phyloP scores from a whole-genome alignment of 2,329 filamentous ascomycete species.

The Hymenoscyphus albidus region DNA sequence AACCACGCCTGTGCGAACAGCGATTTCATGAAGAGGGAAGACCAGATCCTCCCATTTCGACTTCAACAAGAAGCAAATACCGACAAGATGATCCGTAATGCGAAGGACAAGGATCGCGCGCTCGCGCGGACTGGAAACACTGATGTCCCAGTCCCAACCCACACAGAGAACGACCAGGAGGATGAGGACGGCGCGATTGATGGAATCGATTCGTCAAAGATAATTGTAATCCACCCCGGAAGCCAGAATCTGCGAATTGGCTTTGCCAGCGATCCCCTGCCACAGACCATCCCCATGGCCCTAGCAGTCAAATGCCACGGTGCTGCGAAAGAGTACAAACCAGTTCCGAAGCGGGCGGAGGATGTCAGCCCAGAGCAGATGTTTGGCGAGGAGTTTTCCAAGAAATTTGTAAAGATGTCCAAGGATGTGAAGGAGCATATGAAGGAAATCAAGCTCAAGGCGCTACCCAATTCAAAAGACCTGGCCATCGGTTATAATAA shows the following conservation, averaged over 20 bases:
- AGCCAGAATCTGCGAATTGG: slow-evolving; percentile 95
- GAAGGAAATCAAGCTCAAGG: slow-evolving; percentile 89
- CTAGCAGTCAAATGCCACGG: slow-evolving; percentile 75
- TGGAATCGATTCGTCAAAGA: slow-evolving; percentile 74
- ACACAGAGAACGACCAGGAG: slow-evolving; percentile 44
- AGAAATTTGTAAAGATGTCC: slow-evolving; percentile 76
- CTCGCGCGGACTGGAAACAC: slow-evolving; percentile 70
- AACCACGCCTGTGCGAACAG: slow-evolving; percentile 42
- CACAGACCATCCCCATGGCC: slow-evolving; percentile 90
- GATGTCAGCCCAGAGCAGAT: slow-evolving; percentile 63
- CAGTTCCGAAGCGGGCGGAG: slow-evolving; percentile 69
- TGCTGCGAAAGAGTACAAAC: slow-evolving; percentile 76
- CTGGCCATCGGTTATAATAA: slow-evolving; percentile 93
- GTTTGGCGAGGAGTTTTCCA: slow-evolving; percentile 78
- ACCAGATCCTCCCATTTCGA: slow-evolving; percentile 86
- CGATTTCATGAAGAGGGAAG: slow-evolving; percentile 97
- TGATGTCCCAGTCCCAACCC: slow-evolving; percentile 59
- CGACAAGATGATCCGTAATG: slow-evolving; percentile 77
- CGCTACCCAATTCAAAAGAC: slow-evolving; percentile 96
- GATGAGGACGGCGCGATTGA: slow-evolving; percentile 54
- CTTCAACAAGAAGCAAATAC: slow-evolving; percentile 83
- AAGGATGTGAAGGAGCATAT: slow-evolving; percentile 85
- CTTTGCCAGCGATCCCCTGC: slow-evolving; percentile 90
- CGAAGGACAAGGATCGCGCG: slow-evolving; percentile 82
- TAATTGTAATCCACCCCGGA: slow-evolving; percentile 91